Percentiles rank a stretch among this genome's conserved stretches.
Conservation (phyloP, 257 asterid species). For the Ligustrum vulgare region DNA sequence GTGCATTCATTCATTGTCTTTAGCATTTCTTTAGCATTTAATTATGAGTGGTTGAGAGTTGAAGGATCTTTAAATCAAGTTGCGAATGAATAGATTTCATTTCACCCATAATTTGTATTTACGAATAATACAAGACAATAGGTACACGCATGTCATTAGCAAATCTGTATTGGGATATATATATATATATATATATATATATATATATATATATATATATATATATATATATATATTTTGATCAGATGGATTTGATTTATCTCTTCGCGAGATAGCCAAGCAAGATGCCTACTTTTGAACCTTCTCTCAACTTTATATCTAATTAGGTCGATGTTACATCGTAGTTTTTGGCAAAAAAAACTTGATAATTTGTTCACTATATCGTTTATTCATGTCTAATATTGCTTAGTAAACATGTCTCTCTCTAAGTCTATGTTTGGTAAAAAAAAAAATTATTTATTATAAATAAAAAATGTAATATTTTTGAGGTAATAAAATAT, state of each 20-base stretch:
- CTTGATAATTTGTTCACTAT: not conserved
- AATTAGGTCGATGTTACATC: not conserved
- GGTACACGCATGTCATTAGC: not conserved
- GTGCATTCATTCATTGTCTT: not conserved
- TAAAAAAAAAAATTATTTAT: too few relatives aligned
- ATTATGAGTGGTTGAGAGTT: not conserved
- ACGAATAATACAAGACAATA: not conserved
- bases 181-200: too few relatives aligned
- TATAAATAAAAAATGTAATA: too few relatives aligned
- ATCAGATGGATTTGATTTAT: not conserved
- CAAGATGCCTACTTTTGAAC: conserved; percentile 20
- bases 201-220: too few relatives aligned
- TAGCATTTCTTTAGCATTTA: not conserved
- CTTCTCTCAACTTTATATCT: not conserved
- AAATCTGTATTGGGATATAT: not conserved
- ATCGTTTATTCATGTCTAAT: too few relatives aligned
- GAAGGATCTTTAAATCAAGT: not conserved
- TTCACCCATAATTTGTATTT: not conserved
- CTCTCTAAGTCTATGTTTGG: not conserved
- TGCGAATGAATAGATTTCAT: not conserved
- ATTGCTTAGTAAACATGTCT: not conserved
- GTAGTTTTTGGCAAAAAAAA: not conserved
- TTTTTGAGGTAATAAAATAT: too few relatives aligned
- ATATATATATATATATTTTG: too few relatives aligned
- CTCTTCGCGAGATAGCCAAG: not conserved